Evolutionary conservation across 2,329 filamentous ascomycete genomes (phyloP).

Genomic region (Chaetomium globosum): DNA sequence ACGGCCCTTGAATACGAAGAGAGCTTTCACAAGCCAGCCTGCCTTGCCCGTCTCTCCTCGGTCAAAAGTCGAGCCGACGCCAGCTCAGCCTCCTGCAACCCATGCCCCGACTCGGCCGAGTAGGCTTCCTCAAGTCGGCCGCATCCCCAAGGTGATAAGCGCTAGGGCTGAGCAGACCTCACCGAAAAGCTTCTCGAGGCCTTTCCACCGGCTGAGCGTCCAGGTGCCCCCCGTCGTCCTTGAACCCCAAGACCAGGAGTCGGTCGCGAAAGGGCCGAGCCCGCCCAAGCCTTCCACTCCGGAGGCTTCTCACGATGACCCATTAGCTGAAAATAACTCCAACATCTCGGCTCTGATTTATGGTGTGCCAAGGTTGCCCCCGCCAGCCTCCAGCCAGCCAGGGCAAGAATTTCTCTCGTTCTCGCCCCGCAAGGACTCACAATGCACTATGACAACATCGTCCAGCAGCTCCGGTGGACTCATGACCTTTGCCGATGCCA

Average conservation of each 20-base stretch:
- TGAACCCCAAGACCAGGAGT: constrained; percentile 44
- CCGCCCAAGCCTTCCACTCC: constrained; percentile 48
- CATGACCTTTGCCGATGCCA: constrained; percentile 62
- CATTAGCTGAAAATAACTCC: constrained; percentile 41
- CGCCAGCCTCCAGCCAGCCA: constrained; percentile 40
- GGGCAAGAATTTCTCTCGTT: constrained; percentile 72
- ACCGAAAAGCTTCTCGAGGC: constrained; percentile 81
- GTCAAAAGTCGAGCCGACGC: not conserved
- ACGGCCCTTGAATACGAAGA: constrained; percentile 3
- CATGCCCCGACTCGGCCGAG: constrained; percentile 51
- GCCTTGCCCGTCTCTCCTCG: constrained; percentile 11
- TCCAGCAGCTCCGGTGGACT: constrained; percentile 68
- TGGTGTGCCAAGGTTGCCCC: constrained; percentile 39
- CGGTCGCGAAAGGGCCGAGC: constrained; percentile 54
- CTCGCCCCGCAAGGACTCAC: constrained; percentile 71
- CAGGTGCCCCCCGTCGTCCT: constrained; percentile 43
- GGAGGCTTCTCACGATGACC: constrained; percentile 45
- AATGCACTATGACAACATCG: constrained; percentile 57
- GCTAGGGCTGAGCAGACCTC: constrained; percentile 67
- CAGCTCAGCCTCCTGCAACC: constrained; percentile 10
- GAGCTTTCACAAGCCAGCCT: constrained; percentile 19
- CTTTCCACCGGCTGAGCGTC: constrained; percentile 65
- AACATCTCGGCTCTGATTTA: constrained; percentile 41
- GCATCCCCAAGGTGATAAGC: constrained; percentile 81
- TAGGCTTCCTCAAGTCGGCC: constrained; percentile 76